Evolutionary conservation across 2,329 filamentous ascomycete genomes (phyloP).

Genomic region (Zymoseptoria ardabiliae): DNA sequence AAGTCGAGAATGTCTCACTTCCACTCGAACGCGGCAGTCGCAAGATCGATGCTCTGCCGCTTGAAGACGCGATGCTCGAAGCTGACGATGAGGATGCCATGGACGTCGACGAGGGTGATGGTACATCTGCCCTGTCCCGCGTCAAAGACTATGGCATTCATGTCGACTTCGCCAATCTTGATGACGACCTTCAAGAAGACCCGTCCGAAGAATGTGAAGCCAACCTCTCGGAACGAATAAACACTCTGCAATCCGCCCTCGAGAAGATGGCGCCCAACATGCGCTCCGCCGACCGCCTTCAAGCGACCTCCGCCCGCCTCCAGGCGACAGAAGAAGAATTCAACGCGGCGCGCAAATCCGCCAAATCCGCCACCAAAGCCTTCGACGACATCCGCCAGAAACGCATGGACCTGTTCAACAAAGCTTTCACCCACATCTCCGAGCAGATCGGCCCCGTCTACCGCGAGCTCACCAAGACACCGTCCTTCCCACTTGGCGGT

Average conservation of each 20-base stretch:
- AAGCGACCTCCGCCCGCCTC: slow-evolving; percentile 75
- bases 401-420: slow-evolving; percentile 87
- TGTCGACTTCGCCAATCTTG: slow-evolving; percentile 73
- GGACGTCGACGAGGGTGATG: slow-evolving; percentile 72
- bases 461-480: slow-evolving; percentile 84
- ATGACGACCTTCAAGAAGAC: slow-evolving; percentile 74
- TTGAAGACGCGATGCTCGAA: slow-evolving; percentile 64
- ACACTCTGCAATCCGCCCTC: slow-evolving; percentile 65
- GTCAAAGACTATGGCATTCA: slow-evolving; percentile 88
- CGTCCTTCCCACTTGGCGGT: slow-evolving; percentile 89
- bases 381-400: slow-evolving; percentile 77
- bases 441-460: slow-evolving; percentile 93
- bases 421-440: slow-evolving; percentile 88
- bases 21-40: slow-evolving; percentile 67
- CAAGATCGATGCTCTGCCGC: slow-evolving; percentile 71
- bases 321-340: slow-evolving; percentile 83
- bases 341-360: slow-evolving; percentile 69
- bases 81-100: slow-evolving; percentile 72
- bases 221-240: slow-evolving; percentile 69
- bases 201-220: slow-evolving; percentile 66
- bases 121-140: slow-evolving; percentile 40
- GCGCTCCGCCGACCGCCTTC: slow-evolving; percentile 85
- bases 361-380: slow-evolving; percentile 68
- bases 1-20: slow-evolving; percentile 85
- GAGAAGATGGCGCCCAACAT: slow-evolving; percentile 96